phyloP scores from a whole-genome alignment of 208 protist species.

The Leishmania arabica region DNA sequence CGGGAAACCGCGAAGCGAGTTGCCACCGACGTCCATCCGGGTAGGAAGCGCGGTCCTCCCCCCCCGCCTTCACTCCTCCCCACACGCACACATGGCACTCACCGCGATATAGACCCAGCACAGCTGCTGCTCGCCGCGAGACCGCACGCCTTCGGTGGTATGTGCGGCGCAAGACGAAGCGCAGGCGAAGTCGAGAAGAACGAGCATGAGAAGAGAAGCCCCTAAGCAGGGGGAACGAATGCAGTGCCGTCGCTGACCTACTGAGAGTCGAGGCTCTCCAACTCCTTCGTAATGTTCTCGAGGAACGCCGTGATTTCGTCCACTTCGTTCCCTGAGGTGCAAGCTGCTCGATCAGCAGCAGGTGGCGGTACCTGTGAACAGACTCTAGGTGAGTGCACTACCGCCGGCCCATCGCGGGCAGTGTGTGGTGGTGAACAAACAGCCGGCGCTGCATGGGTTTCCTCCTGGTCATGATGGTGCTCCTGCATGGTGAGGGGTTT shows the following conservation, averaged over 20 bases:
- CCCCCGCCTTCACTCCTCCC: background rate
- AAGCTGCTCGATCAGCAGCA: background rate
- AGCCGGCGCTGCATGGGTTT: background rate
- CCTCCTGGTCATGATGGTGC: background rate
- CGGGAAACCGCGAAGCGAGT: background rate
- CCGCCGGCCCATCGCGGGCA: background rate
- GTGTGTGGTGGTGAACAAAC: background rate
- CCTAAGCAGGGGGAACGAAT: background rate
- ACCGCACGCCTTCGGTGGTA: background rate
- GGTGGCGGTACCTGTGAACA: background rate
- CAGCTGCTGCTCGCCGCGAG: background rate
- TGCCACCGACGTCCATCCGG: background rate
- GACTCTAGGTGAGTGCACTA: conserved; percentile 13
- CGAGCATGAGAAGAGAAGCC: conserved; percentile 13
- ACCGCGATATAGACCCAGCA: background rate
- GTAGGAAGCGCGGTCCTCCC: background rate
- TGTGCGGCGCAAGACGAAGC: background rate
- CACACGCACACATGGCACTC: background rate
- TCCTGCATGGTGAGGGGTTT: conserved; percentile 28
- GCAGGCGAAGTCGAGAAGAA: background rate
- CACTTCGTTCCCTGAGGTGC: conserved; percentile 10
- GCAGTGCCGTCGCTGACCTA: background rate
- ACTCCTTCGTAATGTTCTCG: conserved; percentile 75
- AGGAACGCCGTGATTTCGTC: conserved; percentile 59
- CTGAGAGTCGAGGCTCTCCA: conserved; percentile 54